Evolutionary conservation across 2,329 filamentous ascomycete species (phyloP), one percentile per base, ranked within the genome.

Genomic region (Aspergillus neoniger): DNA sequence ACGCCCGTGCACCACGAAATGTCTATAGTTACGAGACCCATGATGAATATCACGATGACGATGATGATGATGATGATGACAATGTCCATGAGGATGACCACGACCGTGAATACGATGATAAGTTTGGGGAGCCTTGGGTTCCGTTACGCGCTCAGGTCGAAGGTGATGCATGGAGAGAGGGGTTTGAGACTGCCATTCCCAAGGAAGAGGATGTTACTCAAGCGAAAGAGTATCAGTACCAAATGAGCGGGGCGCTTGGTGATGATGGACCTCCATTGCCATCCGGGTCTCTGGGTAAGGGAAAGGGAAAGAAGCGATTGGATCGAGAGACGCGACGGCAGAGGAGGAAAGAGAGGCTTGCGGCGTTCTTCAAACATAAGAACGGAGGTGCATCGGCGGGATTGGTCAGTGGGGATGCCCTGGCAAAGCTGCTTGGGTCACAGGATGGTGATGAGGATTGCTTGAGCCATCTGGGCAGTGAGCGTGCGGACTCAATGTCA

Each of bases 361-460:
- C 64, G 43, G 41, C 54, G 60, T 67, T 63, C 64, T 69, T 65
- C 61, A 80, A 77, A 67, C 76, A 75, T 71, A 67, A 72, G 47
- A 79, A 77, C 49, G 77, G 78, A 32, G 81, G 78, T 15, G 74
- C 77, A 5, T 73, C 72, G 8, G 77, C 76, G 1, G 74, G 77
- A 61, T 61, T 81, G 14, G 68, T 86, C 69, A 74, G 79, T 76
- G 62, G 71, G 2, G 84, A 86, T 67, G 86, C 88, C 5, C 76
- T 93, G 52, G 88, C 87, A 12, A 85, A 87, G 69, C 76, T 93
- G 51, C 75, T 93, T 50, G 84, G 91, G 67, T 81, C 85, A 53
- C 77, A 85, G 57, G 88, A 91, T 74, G 80, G 83, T 25, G 83
- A 85, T 63, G 80, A 79, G 41, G 80, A 81, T 55, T 74, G 78